Evolutionary conservation across 305 asterid genomes (phyloP).

Genomic region (Rubia balearica): DNA sequence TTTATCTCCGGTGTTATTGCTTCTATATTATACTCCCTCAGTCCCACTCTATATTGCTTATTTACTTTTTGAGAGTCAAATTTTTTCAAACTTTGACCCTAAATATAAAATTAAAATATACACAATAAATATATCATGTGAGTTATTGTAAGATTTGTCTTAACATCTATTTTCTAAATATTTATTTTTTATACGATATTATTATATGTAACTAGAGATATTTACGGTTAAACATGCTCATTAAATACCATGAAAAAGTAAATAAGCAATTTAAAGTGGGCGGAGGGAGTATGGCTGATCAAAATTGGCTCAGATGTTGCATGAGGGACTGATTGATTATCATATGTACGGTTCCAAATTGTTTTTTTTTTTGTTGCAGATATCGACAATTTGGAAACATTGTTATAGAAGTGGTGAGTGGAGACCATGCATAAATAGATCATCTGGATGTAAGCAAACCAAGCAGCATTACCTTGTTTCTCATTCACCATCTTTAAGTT

Average conservation of each 20-base stretch:
- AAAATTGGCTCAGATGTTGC: neutral
- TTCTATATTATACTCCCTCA: neutral
- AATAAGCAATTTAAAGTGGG: no score
- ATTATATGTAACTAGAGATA: no score
- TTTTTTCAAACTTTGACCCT: no score
- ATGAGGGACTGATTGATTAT: neutral
- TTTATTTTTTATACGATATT: no score
- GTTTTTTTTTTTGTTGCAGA: constrained; percentile 28
- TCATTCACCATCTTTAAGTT: constrained; percentile 1
- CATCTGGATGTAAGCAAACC: constrained; percentile 52
- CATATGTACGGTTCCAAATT: neutral
- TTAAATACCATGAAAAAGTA: no score
- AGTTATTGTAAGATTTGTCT: no score
- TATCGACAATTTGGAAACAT: constrained; percentile 81
- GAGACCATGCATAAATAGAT: constrained; percentile 73
- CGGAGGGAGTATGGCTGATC: neutral
- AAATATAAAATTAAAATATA: no score
- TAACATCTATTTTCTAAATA: no score
- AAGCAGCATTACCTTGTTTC: neutral
- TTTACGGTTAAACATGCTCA: no score
- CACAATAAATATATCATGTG: no score
- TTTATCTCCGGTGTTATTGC: neutral
- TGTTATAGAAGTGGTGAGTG: constrained; percentile 78
- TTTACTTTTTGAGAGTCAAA: no score
- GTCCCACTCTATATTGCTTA: no score